These are phyloP conservation scores for Fusarium ambrosium DNA, from an alignment of 2,329 filamentous ascomycete genomes.

Conservation along the genomic window DNA sequence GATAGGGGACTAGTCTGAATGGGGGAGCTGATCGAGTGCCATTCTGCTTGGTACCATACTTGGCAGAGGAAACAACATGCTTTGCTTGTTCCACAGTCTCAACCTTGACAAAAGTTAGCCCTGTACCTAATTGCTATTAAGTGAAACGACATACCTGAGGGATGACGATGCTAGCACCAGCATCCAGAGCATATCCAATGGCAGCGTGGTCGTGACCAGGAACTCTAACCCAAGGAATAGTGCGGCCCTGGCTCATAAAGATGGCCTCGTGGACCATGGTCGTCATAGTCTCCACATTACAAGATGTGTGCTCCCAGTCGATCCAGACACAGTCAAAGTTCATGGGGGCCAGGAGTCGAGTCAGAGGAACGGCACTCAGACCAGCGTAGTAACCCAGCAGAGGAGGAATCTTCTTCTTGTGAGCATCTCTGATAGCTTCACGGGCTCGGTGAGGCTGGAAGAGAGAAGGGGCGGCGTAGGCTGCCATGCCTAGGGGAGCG, in stretches of 20 bases:
- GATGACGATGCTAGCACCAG: constrained; percentile 62
- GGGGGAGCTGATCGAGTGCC: constrained; percentile 62
- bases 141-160: constrained; percentile 51
- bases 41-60: constrained; percentile 56
- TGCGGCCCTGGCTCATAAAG: constrained; percentile 61
- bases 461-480: constrained; percentile 59
- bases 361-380: constrained; percentile 55
- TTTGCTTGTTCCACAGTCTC: constrained; percentile 62
- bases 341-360: constrained; percentile 58
- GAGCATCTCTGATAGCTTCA: constrained; percentile 61
- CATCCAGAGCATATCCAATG: constrained; percentile 62
- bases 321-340: constrained; percentile 61
- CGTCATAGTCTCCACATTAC: constrained; percentile 64
- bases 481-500: constrained; percentile 53
- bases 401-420: constrained; percentile 60
- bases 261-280: constrained; percentile 62
- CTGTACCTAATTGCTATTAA: background rate
- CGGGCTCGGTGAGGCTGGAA: constrained; percentile 61
- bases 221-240: constrained; percentile 60
- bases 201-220: constrained; percentile 61
- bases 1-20: constrained; percentile 55
- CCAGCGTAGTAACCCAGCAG: constrained; percentile 59
- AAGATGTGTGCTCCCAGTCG: constrained; percentile 63
- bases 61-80: constrained; percentile 58
- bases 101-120: constrained; percentile 44